Evolutionary conservation across 768 basidiomycete species (phyloP), one percentile per base, ranked within the genome.

Genomic region (Lactarius evosmus): DNA sequence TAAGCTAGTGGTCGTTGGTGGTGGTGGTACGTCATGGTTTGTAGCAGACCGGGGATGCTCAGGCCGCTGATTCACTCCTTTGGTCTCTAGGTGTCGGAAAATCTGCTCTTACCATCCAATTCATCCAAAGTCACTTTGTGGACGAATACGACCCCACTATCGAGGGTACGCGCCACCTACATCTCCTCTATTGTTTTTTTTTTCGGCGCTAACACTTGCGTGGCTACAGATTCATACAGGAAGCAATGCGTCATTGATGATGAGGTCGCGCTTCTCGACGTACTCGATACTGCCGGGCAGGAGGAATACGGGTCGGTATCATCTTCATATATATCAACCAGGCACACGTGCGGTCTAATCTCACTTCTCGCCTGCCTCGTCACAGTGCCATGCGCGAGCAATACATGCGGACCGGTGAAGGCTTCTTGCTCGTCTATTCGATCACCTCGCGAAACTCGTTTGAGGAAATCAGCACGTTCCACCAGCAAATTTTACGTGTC

Each of bases 381-480:
- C 64, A 56, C 73, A 95, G 93, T 62, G 96, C 96, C 27, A 98
- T 98, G 96, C 88, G 96, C 53, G 96, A 98, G 73, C 96, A 98
- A 72, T 98, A 98, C 79, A 98, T 98, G 95, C 87, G 95, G 58
- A 94, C 95, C 30, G 96, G 96, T 65, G 95, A 98, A 76, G 96
- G 95, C 12, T 98, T 98, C 82, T 84, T 98, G 49, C 86, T 98
- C 67, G 95, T 98, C 62, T 98, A 98, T 77, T 94, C 93, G 57
- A 98, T 97, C 77, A 97, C 96, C n/a, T 95, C 94, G 33, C 88
- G 95, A 69, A 90, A 93, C 75, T 96, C 95, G 52, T 98, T 98
- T 72, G 94, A 98, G 76, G 93, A 98, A 83, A 95, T 98, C 72
- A 89, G 85, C 75, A 91, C 87, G 7, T 97, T 98, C 84, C 91